Evolutionary conservation across 805 yeast species (phyloP), one percentile per base, ranked within the genome.

Genomic region (Cyberlindnera lachancei): DNA sequence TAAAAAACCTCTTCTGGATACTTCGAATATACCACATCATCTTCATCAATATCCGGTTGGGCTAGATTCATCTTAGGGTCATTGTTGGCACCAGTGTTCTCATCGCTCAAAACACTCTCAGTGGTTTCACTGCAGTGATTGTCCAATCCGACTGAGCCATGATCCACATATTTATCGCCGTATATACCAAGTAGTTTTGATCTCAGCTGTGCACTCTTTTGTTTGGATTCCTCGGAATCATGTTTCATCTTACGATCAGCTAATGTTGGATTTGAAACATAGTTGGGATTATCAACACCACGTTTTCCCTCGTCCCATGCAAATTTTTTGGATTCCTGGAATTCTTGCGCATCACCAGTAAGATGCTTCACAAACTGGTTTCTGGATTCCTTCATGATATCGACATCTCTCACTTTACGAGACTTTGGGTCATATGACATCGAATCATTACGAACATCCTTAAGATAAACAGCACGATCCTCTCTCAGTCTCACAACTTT

Each of bases 401-500:
- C 35, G 16, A 54, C 59, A 33, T 53, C 53, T 34, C 58, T 50
- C 31, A 58, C 50, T 15, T 55, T 40, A 34, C 78, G 57, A 3
- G 79, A 65, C 45, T 66, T 72, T 2, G 80, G 78, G 45, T 75
- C 75, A 44, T 70, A 70, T 15, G 65, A 62, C 7, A 69, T 53
- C 25, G 64, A 68, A 18, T 57, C 63, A 39, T 65, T 60, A 6
- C 45, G 32, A 9, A 72, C 56, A 27, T 77, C 66, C 49, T 73
- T 59, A 45, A 73, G 48, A 62, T 85, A 74, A 40, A 73, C 55
- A n/a, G 95, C 94, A 24, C 74, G 74, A 48, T 86, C 95, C 39
- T 77, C 81, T 33, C 88, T 52, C 20, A 81, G 73, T 30, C 95
- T 58, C 0, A 81, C 67, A 7, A 70, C 53, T 32, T 59, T 61